Conservation (phyloP, 2,329 filamentous ascomycete genomes). For the Fusarium sp. region DNA sequence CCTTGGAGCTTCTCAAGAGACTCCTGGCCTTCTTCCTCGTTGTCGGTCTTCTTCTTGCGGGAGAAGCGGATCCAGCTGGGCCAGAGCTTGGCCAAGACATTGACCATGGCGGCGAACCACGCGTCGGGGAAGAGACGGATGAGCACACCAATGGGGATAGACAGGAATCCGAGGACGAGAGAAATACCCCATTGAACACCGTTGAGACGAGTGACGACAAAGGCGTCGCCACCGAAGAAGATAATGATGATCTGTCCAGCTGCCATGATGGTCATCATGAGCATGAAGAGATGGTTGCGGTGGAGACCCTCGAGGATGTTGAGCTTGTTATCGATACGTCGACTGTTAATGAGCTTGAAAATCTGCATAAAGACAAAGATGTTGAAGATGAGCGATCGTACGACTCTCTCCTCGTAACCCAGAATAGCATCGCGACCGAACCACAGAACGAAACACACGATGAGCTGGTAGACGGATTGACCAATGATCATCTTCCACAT, state of each 20-base stretch:
- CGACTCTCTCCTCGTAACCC: conserved; percentile 59
- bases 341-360: conserved; percentile 75
- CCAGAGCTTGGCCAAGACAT: conserved; percentile 25
- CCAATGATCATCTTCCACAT: conserved; percentile 77
- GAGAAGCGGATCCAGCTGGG: conserved; percentile 33
- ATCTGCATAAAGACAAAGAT: conserved; percentile 80
- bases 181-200: conserved; percentile 85
- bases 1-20: conserved; percentile 32
- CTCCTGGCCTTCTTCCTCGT: conserved; percentile 27
- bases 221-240: conserved; percentile 69
- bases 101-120: conserved; percentile 48
- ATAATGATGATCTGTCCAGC: conserved; percentile 42
- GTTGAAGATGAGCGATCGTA: conserved; percentile 72
- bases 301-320: conserved; percentile 83
- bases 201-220: conserved; percentile 73
- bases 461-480: conserved; percentile 70
- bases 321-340: conserved; percentile 82
- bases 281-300: conserved; percentile 36
- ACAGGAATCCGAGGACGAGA: conserved; percentile 79
- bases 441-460: conserved; percentile 69
- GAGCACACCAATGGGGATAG: conserved; percentile 78
- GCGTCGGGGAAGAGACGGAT: conserved; percentile 81
- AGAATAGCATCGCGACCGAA: conserved; percentile 68
- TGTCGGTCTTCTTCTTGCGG: conserved; percentile 32
- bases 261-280: conserved; percentile 51